Conservation (phyloP, 2,329 filamentous ascomycete genomes). For the Penicillium italicum region DNA sequence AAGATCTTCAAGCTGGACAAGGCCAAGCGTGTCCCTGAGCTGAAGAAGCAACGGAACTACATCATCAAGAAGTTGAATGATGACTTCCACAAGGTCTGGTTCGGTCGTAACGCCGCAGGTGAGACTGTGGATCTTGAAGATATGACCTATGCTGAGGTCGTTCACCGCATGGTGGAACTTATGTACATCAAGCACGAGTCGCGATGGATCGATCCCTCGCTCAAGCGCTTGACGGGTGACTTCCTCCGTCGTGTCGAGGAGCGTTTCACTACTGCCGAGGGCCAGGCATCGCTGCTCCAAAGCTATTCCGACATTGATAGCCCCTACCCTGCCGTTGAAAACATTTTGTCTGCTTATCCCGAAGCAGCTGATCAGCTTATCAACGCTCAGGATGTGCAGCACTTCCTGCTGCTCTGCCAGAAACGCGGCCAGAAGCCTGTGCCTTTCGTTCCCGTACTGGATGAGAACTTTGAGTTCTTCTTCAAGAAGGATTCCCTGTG, state of each 20-base stretch:
- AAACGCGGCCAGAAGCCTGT: slow-evolving; percentile 92
- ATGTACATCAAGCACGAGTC: slow-evolving; percentile 88
- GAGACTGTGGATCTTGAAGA: slow-evolving; percentile 84
- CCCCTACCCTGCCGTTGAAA: slow-evolving; percentile 73
- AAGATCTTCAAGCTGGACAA: slow-evolving; percentile 97
- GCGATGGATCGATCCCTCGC: slow-evolving; percentile 86
- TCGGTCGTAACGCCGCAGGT: slow-evolving; percentile 76
- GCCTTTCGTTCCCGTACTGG: slow-evolving; percentile 90
- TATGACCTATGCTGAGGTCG: slow-evolving; percentile 90
- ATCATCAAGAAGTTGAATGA: slow-evolving; percentile 96
- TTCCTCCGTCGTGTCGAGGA: slow-evolving; percentile 97
- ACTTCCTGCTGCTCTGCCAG: slow-evolving; percentile 91
- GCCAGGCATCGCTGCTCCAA: slow-evolving; percentile 78
- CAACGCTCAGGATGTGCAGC: slow-evolving; percentile 96
- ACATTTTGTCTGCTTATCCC: slow-evolving; percentile 76
- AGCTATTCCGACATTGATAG: slow-evolving; percentile 83
- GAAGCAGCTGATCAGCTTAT: slow-evolving; percentile 88
- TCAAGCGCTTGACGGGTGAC: slow-evolving; percentile 79
- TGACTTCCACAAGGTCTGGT: slow-evolving; percentile 97
- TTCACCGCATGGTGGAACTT: slow-evolving; percentile 80
- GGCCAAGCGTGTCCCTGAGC: slow-evolving; percentile 81
- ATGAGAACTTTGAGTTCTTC: slow-evolving; percentile 97
- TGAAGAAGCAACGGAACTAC: slow-evolving; percentile 83
- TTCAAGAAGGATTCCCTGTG: slow-evolving; percentile 99
- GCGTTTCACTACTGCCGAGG: slow-evolving; percentile 73